These are phyloP conservation scores for Carex pumila DNA, from an alignment of 176 grass and related monocot species.

Conservation along the genomic window DNA sequence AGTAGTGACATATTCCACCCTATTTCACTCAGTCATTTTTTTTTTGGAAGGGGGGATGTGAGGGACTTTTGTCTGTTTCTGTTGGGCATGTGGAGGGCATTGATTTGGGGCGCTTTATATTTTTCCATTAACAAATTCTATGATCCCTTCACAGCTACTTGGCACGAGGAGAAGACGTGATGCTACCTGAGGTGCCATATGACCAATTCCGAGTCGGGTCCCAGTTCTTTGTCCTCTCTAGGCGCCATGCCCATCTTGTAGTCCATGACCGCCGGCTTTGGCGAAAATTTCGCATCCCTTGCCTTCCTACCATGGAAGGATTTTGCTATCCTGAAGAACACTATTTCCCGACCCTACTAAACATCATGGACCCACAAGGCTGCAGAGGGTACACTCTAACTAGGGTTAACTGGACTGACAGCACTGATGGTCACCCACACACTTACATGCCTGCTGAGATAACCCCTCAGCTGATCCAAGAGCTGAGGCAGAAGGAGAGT, in stretches of 20 bases:
- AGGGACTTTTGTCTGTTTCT: too few relatives aligned
- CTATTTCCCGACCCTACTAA: slow-evolving; percentile 84
- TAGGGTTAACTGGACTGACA: slow-evolving; percentile 80
- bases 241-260: slow-evolving; percentile 64
- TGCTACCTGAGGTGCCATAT: slow-evolving; percentile 84
- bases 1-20: too few relatives aligned
- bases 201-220: slow-evolving; percentile 66
- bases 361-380: slow-evolving; percentile 64
- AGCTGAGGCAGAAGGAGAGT: slow-evolving; percentile 34
- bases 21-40: too few relatives aligned
- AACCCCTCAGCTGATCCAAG: slow-evolving; percentile 27
- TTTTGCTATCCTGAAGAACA: slow-evolving; percentile 93
- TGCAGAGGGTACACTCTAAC: slow-evolving; percentile 66
- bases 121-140: neutral
- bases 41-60: too few relatives aligned
- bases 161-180: slow-evolving; percentile 48
- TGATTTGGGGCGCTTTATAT: too few relatives aligned
- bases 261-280: slow-evolving; percentile 70
- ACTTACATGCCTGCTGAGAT: slow-evolving; percentile 47
- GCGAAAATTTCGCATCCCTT: slow-evolving; percentile 65
- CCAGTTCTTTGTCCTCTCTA: slow-evolving; percentile 76
- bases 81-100: too few relatives aligned
- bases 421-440: slow-evolving; percentile 63
- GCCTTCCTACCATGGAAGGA: slow-evolving; percentile 29
- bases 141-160: slow-evolving; percentile 27